These are phyloP conservation scores for Geotrichum armillariae DNA, from an alignment of 1,139 yeast genomes.

Conservation along the genomic window DNA sequence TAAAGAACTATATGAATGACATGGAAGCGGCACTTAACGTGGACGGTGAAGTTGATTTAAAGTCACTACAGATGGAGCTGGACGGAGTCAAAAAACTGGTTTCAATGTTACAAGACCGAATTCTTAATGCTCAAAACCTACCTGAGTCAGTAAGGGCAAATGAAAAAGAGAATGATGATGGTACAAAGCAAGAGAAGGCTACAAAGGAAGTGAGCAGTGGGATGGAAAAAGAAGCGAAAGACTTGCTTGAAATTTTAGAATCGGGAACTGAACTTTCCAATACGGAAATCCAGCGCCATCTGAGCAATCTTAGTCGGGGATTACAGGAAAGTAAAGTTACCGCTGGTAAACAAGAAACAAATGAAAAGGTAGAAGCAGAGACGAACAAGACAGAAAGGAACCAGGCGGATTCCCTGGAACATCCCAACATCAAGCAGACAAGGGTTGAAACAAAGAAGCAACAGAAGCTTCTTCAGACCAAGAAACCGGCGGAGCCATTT, in stretches of 20 bases:
- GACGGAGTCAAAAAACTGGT: constrained; percentile 16
- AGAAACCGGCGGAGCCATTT: too few species aligned
- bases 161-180: neutral
- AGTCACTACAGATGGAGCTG: constrained; percentile 11
- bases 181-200: neutral
- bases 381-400: too few species aligned
- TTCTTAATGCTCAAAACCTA: constrained; percentile 1
- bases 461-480: neutral
- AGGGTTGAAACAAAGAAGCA: too few species aligned
- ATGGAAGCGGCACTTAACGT: neutral
- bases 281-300: constrained; percentile 4
- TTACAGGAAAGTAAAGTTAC: neutral
- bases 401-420: too few species aligned
- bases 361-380: too few species aligned
- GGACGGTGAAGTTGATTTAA: neutral
- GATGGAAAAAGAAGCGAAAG: constrained; percentile 7
- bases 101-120: constrained; percentile 7
- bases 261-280: neutral
- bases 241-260: constrained; percentile 6
- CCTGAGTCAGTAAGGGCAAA: constrained; percentile 1
- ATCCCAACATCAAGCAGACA: too few species aligned
- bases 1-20: neutral
- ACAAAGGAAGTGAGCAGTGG: neutral
- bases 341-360: too few species aligned
- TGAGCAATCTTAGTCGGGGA: constrained; percentile 12